A percentile compares a stretch with the other conserved stretches of the same genome.
These are phyloP conservation scores for Ganoderma sinense DNA, from an alignment of 1,284 basidiomycete species.

Conservation along the genomic window DNA sequence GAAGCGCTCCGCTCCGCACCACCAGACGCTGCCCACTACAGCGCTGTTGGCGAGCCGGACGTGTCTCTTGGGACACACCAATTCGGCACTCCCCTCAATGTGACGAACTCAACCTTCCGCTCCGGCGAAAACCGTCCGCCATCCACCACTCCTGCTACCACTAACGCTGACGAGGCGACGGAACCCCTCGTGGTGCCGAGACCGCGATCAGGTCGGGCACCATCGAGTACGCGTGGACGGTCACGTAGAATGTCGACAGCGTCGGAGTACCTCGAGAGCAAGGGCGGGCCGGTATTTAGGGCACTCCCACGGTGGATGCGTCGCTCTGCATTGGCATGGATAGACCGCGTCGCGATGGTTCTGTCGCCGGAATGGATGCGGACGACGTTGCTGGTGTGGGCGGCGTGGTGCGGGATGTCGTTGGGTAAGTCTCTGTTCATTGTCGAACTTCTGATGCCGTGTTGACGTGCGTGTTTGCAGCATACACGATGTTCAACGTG, in stretches of 20 bases:
- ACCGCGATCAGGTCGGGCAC: slow-evolving; percentile 7
- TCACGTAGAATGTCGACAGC: slow-evolving; percentile 29
- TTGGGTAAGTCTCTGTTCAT: slow-evolving; percentile 61
- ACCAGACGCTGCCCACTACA: slow-evolving; percentile 43
- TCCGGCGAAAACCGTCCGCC: not conserved
- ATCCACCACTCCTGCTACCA: not conserved
- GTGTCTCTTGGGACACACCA: slow-evolving; percentile 46
- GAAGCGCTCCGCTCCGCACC: slow-evolving; percentile 25
- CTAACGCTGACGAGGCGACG: not conserved
- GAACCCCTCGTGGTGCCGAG: slow-evolving; percentile 14
- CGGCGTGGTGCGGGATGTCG: slow-evolving; percentile 82
- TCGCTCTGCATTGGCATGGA: slow-evolving; percentile 69
- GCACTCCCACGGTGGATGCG: slow-evolving; percentile 53
- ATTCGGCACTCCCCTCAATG: slow-evolving; percentile 39
- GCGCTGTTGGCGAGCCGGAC: slow-evolving; percentile 48
- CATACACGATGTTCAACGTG: slow-evolving; percentile 97
- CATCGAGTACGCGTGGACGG: slow-evolving; percentile 17
- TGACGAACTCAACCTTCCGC: slow-evolving; percentile 5
- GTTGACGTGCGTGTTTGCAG: slow-evolving; percentile 46
- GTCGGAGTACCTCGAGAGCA: slow-evolving; percentile 51
- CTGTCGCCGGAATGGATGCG: slow-evolving; percentile 83
- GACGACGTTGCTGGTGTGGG: slow-evolving; percentile 89
- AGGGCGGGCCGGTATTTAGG: slow-evolving; percentile 46
- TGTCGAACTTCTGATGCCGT: not conserved
- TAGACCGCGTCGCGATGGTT: slow-evolving; percentile 77